Percentiles rank a stretch among this genome's conserved stretches.
Conservation (phyloP, 805 yeast species). For the Ogataea corticis region DNA sequence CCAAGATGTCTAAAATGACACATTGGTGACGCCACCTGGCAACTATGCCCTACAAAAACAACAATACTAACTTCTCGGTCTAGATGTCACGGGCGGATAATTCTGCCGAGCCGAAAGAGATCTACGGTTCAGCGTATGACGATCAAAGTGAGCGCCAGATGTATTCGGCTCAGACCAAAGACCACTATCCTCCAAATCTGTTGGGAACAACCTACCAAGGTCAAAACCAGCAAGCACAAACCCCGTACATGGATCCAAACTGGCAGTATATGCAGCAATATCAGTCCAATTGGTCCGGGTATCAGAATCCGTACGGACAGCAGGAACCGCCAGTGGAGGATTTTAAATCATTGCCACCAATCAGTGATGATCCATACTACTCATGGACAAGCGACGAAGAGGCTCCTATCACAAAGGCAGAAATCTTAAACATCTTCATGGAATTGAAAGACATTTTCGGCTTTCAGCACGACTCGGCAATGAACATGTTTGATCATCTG, state of each 20-base stretch:
- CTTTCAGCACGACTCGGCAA: constrained; percentile 76
- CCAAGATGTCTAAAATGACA: too few species aligned
- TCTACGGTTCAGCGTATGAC: constrained; percentile 16
- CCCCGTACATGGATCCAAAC: constrained; percentile 15
- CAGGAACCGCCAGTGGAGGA: constrained; percentile 16
- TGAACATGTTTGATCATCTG: constrained; percentile 79
- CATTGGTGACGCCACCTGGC: too few species aligned
- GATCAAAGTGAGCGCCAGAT: constrained; percentile 10
- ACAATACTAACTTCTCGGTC: constrained; percentile 11
- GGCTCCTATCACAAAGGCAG: constrained; percentile 71
- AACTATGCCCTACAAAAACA: neutral
- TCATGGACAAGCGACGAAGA: constrained; percentile 61
- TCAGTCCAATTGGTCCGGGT: constrained; percentile 13
- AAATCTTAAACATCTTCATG: constrained; percentile 60
- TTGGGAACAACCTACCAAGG: constrained; percentile 10
- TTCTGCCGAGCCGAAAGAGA: constrained; percentile 10
- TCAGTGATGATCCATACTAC: constrained; percentile 45
- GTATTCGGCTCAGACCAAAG: constrained; percentile 4
- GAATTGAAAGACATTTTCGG: constrained; percentile 70
- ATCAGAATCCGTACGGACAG: constrained; percentile 9
- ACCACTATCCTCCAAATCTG: constrained; percentile 18
- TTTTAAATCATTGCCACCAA: constrained; percentile 12
- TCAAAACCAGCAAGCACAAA: constrained; percentile 6
- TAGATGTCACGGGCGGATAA: constrained; percentile 14
- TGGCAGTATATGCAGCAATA: constrained; percentile 21